Evolutionary conservation across 148 eudicot species (phyloP), one percentile per base, ranked within the genome.

Genomic region (Amaranthus hypochondriacus): DNA sequence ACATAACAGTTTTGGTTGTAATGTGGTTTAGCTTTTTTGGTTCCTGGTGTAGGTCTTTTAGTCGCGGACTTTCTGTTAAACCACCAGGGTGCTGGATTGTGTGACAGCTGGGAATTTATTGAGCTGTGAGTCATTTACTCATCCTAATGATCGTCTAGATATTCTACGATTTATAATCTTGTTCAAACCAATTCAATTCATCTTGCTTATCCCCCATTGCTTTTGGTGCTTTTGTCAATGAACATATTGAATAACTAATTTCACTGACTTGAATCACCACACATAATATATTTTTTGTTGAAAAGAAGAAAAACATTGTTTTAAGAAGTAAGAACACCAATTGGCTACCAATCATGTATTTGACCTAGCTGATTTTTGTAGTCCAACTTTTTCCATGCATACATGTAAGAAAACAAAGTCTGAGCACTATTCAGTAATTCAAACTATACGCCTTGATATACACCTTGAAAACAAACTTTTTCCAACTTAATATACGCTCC

Each of bases 41-140:
- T 66, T 70, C 49, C 71, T 78, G 54, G 66, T 80, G 48, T 76
- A 94, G 98, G 87, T 86, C 98, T 39, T 94, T 94, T 74, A 91
- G 98, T 81, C 78, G 89, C 66, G 98, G 97, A 64, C 89, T 94
- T 62, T 96, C 97, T 66, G 93, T 94, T 69, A 91, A 80, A 96
- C 96, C 50, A 71, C 88, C 48, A 89, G 98, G 97, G 79, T 94
- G 74, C 67, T 82, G 85, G 98, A 94, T 59, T 91, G 86, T 75
- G 84, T 94, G 76, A 88, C 87, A 68, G 90, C 97, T 58, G 82
- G 83, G 62, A 89, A 84, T 78, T 83, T 94, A 62, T 80, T 94
- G 76, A 89, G 82, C 69, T 94, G 98, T 91, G 82, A 83, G 97
- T 80, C 69, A 54, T 57, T 4, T 56, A 4, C 42, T 66, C n/a